Conservation (phyloP, 352 stramenopile species). For the Sclerospora graminicola region DNA sequence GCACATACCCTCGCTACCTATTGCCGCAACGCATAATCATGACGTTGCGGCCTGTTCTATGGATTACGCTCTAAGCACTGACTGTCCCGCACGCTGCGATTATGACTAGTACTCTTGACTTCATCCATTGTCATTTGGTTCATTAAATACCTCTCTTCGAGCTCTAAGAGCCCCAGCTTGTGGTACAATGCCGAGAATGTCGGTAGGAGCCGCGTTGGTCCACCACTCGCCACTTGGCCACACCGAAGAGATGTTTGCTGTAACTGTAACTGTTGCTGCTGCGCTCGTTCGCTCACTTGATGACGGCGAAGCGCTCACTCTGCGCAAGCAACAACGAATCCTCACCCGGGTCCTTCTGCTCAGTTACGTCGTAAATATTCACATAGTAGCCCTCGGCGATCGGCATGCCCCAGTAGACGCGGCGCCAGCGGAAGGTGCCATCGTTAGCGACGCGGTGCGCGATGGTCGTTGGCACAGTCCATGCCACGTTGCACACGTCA, state of each 20-base stretch:
- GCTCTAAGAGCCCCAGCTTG: constrained; percentile 12
- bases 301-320: constrained; percentile 66
- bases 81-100: constrained; percentile 11
- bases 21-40: neutral
- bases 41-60: constrained; percentile 3
- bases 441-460: constrained; percentile 55
- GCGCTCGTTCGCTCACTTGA: constrained; percentile 18
- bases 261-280: constrained; percentile 8
- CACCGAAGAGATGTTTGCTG: constrained; percentile 16
- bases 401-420: constrained; percentile 80
- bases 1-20: neutral
- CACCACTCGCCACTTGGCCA: constrained; percentile 4
- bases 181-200: neutral
- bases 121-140: constrained; percentile 23
- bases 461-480: constrained; percentile 72
- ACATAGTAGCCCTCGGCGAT: constrained; percentile 82
- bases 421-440: constrained; percentile 59
- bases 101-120: constrained; percentile 23
- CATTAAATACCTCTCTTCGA: constrained; percentile 31
- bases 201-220: neutral
- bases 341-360: constrained; percentile 30
- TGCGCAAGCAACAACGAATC: constrained; percentile 43
- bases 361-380: constrained; percentile 79
- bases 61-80: constrained; percentile 6
- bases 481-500: constrained; percentile 80